Base-by-base conservation (phyloP, 768 basidiomycete species). In the Hypholoma sublateritium region DNA sequence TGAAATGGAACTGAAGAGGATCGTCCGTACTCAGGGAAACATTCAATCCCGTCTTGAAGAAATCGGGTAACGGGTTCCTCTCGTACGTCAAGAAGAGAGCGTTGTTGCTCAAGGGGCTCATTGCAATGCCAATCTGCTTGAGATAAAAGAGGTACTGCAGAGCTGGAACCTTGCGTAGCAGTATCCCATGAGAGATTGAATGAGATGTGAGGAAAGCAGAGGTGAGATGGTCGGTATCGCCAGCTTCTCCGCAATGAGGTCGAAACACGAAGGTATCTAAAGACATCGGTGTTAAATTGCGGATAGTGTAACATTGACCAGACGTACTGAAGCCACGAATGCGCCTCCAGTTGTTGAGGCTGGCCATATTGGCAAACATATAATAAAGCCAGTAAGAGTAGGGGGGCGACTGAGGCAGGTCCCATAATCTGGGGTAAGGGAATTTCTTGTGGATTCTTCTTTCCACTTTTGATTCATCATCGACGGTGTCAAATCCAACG, bases 371-470 rank as follows among this genome's bases (percentile, higher is more conserved):
- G 7, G 95, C 93, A 65, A 88, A 99, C 86, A 98, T 93, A 71
- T 98, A 98, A 74, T 98, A 99, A 2, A 95, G 75, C 95, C 96
- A 98, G 72, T 98, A 98, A 2, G 91, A 91, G 72, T 93, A 98
- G 0, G 95, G 94, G 1, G 97, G 97, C 42, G 93, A 93, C 64
- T 95, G 91, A 32, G 78, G 77, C 0, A 90, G 86, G 70, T 95
- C 83, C 97, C 97, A 99, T 39, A 93, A 75, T 39, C 83, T 80
- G 2, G 97, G 95, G 60, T 89, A 93, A 0, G 95, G 95, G 76
- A 91, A 97, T 69, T 97, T 98, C 66, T 88, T 89, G 68, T 97
- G 90, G 44, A 97, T 86, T 24, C 97, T 79, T 54, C 94, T 78
- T 71, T 99, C 97, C 0, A 85, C 78, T 74, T 98, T 98, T 2